These are phyloP conservation scores for Umbelopsis isabellina DNA, from an alignment of 192 early-diverging fungal species.

Conservation along the genomic window DNA sequence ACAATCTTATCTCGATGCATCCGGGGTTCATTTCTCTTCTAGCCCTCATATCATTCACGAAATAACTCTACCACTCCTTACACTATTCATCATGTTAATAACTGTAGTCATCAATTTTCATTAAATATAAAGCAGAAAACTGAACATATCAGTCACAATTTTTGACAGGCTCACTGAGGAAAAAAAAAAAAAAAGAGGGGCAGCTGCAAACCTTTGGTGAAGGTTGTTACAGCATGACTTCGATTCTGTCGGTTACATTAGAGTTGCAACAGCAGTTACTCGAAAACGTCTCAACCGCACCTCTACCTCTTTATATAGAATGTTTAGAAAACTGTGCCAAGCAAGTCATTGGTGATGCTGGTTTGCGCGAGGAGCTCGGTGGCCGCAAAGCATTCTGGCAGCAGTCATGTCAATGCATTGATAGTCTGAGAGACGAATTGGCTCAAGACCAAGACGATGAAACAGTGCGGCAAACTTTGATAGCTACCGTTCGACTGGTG, in stretches of 20 bases:
- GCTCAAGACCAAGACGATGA: constrained; percentile 18
- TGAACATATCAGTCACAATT: neutral
- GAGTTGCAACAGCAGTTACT: constrained; percentile 5
- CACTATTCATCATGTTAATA: constrained; percentile 2
- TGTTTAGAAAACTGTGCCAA: constrained; percentile 15
- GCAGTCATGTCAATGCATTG: constrained; percentile 4
- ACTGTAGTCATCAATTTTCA: neutral
- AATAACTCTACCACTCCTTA: neutral
- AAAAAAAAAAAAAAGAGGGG: neutral
- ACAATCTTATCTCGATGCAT: neutral
- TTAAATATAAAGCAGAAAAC: neutral
- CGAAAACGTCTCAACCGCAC: neutral
- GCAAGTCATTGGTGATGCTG: neutral
- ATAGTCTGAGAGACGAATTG: neutral
- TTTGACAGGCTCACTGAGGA: neutral
- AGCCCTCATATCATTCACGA: neutral
- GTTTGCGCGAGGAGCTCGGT: neutral
- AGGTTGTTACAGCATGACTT: neutral
- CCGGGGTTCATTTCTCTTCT: neutral
- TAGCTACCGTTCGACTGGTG: neutral
- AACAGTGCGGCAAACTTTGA: neutral
- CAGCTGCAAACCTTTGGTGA: neutral
- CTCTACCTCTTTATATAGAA: constrained; percentile 3
- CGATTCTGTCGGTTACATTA: constrained; percentile 10
- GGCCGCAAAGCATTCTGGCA: constrained; percentile 1